Evolutionary conservation across 345 rosid genomes (phyloP), one percentile per base, ranked within the genome.

Genomic region (Citrus hindsii): DNA sequence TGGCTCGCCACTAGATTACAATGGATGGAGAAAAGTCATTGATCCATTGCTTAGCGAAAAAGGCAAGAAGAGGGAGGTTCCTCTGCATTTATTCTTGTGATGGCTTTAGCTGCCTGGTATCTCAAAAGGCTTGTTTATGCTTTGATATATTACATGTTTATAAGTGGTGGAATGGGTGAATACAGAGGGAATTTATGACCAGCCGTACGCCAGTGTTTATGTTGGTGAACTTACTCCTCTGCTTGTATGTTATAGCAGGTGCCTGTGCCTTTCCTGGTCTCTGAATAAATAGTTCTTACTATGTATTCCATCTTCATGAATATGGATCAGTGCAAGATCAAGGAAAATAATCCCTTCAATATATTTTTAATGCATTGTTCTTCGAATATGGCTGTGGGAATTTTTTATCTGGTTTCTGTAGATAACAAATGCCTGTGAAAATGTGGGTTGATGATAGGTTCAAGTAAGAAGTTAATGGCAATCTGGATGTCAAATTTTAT

Each of bases 1-100:
- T 59, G 93, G 90, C 67, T 85, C 90, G 24, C 48, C 89, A 5
- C 22, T 86, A 2, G 89, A 88, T 71, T 90, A 80, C 48, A 82
- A 81, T 9, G 85, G 75, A 38, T 95, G 98, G 98, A 88, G 82
- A 85, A 89, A 81, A 76, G 69, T 87, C 79, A 87, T 95, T 27
- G 97, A 89, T 84, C 90, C 94, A 10, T 74, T 93, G 82, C 46
- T 92, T 55, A 51, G 32, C 4, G 59, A 83, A 77, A 81, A 83
- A 78, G 79, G 62, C 4, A 35, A 25, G 62, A 66, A 67, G n/a
- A 10, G 19, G 7, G 46, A 25, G 28, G 33, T 69, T 35, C 8
- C 30, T 9, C n/a, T 56, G n/a, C 81, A 74, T 63, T 78, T 62
- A n/a, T 32, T 74, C 5, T 13, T 51, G 7, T 78, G 76, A 80